Base-by-base conservation (phyloP, 2,329 filamentous ascomycete species). In the Mollisiaceae sp. region DNA sequence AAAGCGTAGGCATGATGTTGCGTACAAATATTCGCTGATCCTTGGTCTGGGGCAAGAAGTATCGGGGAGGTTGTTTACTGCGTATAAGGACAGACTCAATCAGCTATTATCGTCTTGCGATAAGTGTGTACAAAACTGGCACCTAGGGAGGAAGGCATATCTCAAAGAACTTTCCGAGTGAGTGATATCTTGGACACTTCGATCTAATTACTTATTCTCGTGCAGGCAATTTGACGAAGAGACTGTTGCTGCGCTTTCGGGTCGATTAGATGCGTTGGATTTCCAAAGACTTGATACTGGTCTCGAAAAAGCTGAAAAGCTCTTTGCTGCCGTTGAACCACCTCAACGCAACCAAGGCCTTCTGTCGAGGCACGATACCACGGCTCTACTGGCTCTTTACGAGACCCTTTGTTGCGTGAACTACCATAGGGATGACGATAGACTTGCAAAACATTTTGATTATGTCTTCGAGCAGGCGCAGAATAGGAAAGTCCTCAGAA, bases 331-430 rank as follows among this genome's bases (percentile, higher is more conserved):
- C 32, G 72, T 69, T 9, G 71, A 75, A 18, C 61, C 67, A n/a
- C 35, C 63, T 1, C 58, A 71, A 50, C 73, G 74, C 24, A 74
- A 65, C 32, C 74, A 75, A 63, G 65, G 56, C 20, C 58, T 73
- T 15, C 69, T 77, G n/a, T 67, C 69, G 24, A 67, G 65, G 20
- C 76, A 83, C 8, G 79, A 85, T 35, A 79, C 84, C 1, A 81
- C 86, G 35, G 87, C 92, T 8, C 85, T 96, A 59, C 86, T 95
- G 65, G 90, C 92, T 12, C 86, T 98, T 36, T 97, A 96, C 73
- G 94, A 98, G 77, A 90, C 91, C 0, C 81, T 98, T 60, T 97
- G 93, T 76, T 97, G 91, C 77, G 87, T 93, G 70, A 84, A 90
- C 0, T 93, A 96, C 75, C 82, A 97, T 67, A 83, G 89, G 69